phyloP scores from a whole-genome alignment of 305 asterid species.

The Stenogyne calaminthoides region DNA sequence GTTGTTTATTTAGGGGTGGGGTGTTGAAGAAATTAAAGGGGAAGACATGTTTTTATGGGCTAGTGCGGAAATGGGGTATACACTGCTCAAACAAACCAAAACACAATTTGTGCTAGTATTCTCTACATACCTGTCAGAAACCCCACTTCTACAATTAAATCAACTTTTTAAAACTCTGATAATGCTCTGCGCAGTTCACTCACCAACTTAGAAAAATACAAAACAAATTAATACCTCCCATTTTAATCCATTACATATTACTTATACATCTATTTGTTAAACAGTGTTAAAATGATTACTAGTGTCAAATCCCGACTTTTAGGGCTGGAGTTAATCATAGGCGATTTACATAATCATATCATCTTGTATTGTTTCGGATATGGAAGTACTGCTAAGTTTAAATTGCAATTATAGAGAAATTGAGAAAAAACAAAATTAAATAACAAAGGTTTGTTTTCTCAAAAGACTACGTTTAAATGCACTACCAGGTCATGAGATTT shows the following conservation, averaged over 20 bases:
- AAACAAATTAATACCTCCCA: background rate
- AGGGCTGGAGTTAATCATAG: background rate
- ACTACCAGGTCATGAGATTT: too few relatives aligned
- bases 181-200: background rate
- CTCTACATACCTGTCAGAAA: conserved; percentile 33
- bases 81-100: conserved; percentile 32
- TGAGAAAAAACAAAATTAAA: too few relatives aligned
- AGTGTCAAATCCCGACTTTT: conserved; percentile 18
- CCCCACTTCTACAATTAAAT: conserved; percentile 27
- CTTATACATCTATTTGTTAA: conserved; percentile 4
- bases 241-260: background rate
- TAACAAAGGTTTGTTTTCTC: too few relatives aligned
- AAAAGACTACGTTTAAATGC: too few relatives aligned
- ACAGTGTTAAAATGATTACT: conserved; percentile 17
- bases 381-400: too few relatives aligned
- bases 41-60: too few relatives aligned
- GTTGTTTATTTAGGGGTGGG: too few relatives aligned
- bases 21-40: conserved; percentile 15
- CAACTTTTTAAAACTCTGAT: background rate
- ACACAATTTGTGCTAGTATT: conserved; percentile 34
- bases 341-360: conserved; percentile 14
- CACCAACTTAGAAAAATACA: background rate
- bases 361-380: conserved; percentile 16
- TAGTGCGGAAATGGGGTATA: conserved; percentile 30
- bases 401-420: too few relatives aligned